These are phyloP conservation scores for Aspergillus biplanus DNA, from an alignment of 495 filamentous ascomycete species.

Conservation along the genomic window DNA sequence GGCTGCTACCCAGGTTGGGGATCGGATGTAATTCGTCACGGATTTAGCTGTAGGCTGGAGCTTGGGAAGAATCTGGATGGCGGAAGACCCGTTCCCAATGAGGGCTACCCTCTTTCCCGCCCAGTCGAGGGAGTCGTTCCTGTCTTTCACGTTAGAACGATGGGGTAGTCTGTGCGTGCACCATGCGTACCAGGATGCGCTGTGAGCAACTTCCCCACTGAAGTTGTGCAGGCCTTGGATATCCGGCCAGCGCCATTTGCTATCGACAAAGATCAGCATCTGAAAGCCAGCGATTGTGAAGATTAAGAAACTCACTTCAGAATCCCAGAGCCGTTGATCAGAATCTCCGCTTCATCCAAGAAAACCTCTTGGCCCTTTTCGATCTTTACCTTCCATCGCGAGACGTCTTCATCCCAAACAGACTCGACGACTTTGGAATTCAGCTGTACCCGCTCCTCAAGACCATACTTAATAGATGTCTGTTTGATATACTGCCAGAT, in stretches of 20 bases:
- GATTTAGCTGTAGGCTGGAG: slow-evolving; percentile 45
- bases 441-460: slow-evolving; percentile 40
- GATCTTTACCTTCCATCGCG: slow-evolving; percentile 42
- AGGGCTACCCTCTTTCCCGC: slow-evolving; percentile 51
- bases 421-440: slow-evolving; percentile 38
- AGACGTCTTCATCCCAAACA: slow-evolving; percentile 40
- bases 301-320: slow-evolving; percentile 38
- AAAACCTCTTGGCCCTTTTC: slow-evolving; percentile 29
- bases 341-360: slow-evolving; percentile 36
- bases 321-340: slow-evolving; percentile 51
- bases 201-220: slow-evolving; percentile 51
- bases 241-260: slow-evolving; percentile 52
- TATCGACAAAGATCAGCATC: too few species aligned
- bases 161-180: too few species aligned
- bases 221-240: slow-evolving; percentile 52
- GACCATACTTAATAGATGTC: slow-evolving; percentile 42
- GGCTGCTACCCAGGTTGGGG: slow-evolving; percentile 25
- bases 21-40: slow-evolving; percentile 32
- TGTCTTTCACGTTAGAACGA: too few species aligned
- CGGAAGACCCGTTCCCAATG: slow-evolving; percentile 50
- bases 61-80: slow-evolving; percentile 57
- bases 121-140: slow-evolving; percentile 37
- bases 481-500: slow-evolving; percentile 60
- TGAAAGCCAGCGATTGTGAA: not conserved
- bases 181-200: slow-evolving; percentile 48